Evolutionary conservation across 345 rosid species (phyloP).

Genomic region (Salix viminalis): DNA sequence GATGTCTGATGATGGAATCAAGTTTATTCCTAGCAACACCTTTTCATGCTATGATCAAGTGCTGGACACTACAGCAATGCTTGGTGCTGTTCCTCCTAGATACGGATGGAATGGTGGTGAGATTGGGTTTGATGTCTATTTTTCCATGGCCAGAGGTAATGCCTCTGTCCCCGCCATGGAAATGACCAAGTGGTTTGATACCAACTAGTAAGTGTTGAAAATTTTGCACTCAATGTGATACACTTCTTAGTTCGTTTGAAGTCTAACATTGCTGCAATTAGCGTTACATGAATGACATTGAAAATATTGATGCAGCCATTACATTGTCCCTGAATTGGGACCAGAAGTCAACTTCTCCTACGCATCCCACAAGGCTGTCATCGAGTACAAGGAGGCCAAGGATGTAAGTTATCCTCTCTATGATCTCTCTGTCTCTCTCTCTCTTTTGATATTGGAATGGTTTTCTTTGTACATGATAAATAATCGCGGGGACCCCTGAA

Average conservation of each 20-base stretch:
- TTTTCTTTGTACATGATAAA: neutral
- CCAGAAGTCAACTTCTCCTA: slow-evolving; percentile 87
- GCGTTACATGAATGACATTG: neutral
- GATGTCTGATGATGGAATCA: slow-evolving; percentile 79
- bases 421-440: neutral
- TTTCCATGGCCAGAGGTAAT: slow-evolving; percentile 98
- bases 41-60: slow-evolving; percentile 88
- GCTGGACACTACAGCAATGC: slow-evolving; percentile 88
- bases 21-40: slow-evolving; percentile 92
- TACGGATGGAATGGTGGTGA: slow-evolving; percentile 82
- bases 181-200: slow-evolving; percentile 99
- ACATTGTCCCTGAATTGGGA: slow-evolving; percentile 93
- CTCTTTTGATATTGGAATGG: neutral
- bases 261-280: neutral
- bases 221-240: neutral
- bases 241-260: neutral
- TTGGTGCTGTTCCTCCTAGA: slow-evolving; percentile 92
- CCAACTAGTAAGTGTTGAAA: slow-evolving; percentile 86
- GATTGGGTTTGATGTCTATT: slow-evolving; percentile 78
- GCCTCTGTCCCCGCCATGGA: slow-evolving; percentile 98
- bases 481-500: neutral
- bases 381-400: slow-evolving; percentile 94
- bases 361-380: slow-evolving; percentile 91
- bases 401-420: slow-evolving; percentile 38
- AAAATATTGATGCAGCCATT: slow-evolving; percentile 53